A percentile compares a stretch with the other conserved stretches of the same genome.
Conservation (phyloP, 352 stramenopile genomes). For the Phytophthora chlamydospora region DNA sequence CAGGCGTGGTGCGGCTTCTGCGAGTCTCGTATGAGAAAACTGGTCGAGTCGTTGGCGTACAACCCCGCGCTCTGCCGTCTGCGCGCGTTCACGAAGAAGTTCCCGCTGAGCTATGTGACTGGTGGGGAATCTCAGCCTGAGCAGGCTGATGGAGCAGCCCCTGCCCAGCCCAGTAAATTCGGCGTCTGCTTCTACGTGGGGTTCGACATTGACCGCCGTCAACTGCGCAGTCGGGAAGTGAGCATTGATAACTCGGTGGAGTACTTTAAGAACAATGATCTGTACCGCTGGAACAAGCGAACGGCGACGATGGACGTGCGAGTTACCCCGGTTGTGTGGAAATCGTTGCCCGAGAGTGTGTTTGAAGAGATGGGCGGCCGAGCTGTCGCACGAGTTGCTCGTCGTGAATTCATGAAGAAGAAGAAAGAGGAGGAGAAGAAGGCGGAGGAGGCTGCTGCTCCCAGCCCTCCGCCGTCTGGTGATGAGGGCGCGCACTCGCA, state of each 20-base stretch:
- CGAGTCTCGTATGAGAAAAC: slow-evolving; percentile 92
- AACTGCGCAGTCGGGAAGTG: slow-evolving; percentile 79
- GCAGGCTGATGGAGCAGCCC: slow-evolving; percentile 18
- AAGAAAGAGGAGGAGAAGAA: slow-evolving; percentile 89
- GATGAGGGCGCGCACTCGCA: slow-evolving; percentile 72
- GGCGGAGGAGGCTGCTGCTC: slow-evolving; percentile 44
- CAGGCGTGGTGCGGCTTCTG: slow-evolving; percentile 94
- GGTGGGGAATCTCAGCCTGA: slow-evolving; percentile 29
- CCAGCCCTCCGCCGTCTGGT: slow-evolving; percentile 41
- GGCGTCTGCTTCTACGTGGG: slow-evolving; percentile 87
- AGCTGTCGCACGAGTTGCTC: slow-evolving; percentile 53
- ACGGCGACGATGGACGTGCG: slow-evolving; percentile 86
- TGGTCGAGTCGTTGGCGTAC: slow-evolving; percentile 89
- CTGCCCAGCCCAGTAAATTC: slow-evolving; percentile 55
- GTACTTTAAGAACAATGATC: slow-evolving; percentile 90
- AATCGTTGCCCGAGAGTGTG: slow-evolving; percentile 81
- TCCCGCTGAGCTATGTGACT: slow-evolving; percentile 68
- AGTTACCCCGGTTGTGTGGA: slow-evolving; percentile 88
- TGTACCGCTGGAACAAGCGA: slow-evolving; percentile 91
- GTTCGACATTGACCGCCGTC: slow-evolving; percentile 84
- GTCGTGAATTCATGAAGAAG: slow-evolving; percentile 84
- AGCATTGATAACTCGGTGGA: slow-evolving; percentile 88
- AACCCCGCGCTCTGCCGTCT: slow-evolving; percentile 80
- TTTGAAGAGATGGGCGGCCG: slow-evolving; percentile 89
- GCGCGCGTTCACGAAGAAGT: slow-evolving; percentile 89